Percentiles rank a stretch among this genome's conserved stretches.
Evolutionary conservation across 345 rosid species (phyloP).

Genomic region (Gossypium arboreum): DNA sequence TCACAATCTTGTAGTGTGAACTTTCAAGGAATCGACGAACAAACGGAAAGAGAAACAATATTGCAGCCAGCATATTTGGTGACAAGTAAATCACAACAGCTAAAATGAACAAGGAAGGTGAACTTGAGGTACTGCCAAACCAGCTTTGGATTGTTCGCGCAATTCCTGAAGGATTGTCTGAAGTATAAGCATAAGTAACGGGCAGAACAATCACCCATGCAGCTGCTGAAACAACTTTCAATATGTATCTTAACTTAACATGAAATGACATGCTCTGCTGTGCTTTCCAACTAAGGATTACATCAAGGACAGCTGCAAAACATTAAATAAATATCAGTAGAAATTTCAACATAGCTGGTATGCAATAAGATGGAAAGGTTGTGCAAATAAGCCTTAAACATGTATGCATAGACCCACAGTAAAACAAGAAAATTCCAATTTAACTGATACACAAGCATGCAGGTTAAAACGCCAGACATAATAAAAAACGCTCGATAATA

Average conservation of each 20-base stretch:
- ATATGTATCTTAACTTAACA: constrained; percentile 90
- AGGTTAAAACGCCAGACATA: neutral
- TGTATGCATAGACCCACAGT: neutral
- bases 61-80: constrained; percentile 85
- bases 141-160: constrained; percentile 88
- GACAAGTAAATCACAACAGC: constrained; percentile 82
- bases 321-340: constrained; percentile 14
- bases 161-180: constrained; percentile 86
- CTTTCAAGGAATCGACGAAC: constrained; percentile 94
- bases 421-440: constrained; percentile 11
- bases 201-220: constrained; percentile 92
- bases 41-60: constrained; percentile 87
- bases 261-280: constrained; percentile 79
- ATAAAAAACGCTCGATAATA: neutral
- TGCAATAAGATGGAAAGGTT: constrained; percentile 5
- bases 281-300: constrained; percentile 90
- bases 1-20: constrained; percentile 76
- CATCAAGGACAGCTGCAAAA: constrained; percentile 85
- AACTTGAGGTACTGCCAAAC: constrained; percentile 74
- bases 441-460: neutral
- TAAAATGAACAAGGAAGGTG: constrained; percentile 75
- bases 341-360: neutral
- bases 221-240: constrained; percentile 90
- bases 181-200: constrained; percentile 87
- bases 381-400: neutral